These are phyloP conservation scores for Solanum habrochaites DNA, from an alignment of 257 asterid species.

Conservation along the genomic window DNA sequence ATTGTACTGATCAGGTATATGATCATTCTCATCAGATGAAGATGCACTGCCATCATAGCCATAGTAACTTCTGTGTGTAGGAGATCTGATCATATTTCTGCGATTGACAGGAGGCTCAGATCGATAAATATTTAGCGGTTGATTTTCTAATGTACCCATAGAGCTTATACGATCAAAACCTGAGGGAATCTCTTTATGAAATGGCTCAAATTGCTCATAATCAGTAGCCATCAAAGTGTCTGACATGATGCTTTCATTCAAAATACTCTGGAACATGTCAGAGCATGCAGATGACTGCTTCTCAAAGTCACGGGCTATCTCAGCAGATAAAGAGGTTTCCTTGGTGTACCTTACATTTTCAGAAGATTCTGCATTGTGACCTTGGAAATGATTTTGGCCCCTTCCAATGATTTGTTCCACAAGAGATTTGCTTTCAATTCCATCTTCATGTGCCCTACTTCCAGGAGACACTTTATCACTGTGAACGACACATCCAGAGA, in stretches of 20 bases:
- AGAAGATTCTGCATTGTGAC: slow-evolving; percentile 7
- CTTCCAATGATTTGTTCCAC: slow-evolving; percentile 9
- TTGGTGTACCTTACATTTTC: slow-evolving; percentile 2
- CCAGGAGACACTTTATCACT: slow-evolving; percentile 4
- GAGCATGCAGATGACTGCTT: slow-evolving; percentile 2
- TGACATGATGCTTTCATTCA: slow-evolving; percentile 16
- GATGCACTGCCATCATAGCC: slow-evolving; percentile 57
- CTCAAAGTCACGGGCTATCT: slow-evolving; percentile 7
- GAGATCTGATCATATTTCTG: slow-evolving; percentile 20
- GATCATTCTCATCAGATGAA: slow-evolving; percentile 55
- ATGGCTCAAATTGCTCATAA: slow-evolving; percentile 18
- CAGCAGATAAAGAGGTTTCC: slow-evolving; percentile 6
- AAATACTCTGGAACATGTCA: slow-evolving; percentile 12
- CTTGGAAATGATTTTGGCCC: slow-evolving; percentile 4
- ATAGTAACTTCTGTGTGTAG: slow-evolving; percentile 31
- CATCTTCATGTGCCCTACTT: not conserved
- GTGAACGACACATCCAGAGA: slow-evolving; percentile 7
- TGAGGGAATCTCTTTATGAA: slow-evolving; percentile 9
- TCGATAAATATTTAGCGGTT: slow-evolving; percentile 9
- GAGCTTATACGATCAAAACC: slow-evolving; percentile 29
- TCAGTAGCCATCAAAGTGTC: slow-evolving; percentile 24
- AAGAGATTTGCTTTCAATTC: not conserved
- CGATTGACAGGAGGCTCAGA: slow-evolving; percentile 12
- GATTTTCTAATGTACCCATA: slow-evolving; percentile 23
- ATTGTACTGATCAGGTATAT: slow-evolving; percentile 10